Conservation (phyloP, 371 early-diverging fungal genomes). For the Lichtheimia ramosa region DNA sequence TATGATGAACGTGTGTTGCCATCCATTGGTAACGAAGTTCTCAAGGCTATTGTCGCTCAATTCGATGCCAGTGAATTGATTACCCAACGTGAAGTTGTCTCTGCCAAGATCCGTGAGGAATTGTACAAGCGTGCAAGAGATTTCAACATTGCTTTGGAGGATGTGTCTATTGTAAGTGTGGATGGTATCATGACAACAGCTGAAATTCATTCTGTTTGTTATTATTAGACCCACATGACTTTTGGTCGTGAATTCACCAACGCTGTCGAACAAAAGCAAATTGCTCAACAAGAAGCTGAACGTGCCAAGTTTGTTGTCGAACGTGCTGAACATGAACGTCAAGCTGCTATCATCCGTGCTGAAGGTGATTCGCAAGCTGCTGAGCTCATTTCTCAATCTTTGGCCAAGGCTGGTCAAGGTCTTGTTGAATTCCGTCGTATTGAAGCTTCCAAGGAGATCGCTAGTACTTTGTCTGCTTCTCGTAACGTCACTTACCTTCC, state of each 20-base stretch:
- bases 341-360: constrained; percentile 95
- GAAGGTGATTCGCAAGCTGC: constrained; percentile 97
- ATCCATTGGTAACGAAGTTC: constrained; percentile 98
- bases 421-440: constrained; percentile 95
- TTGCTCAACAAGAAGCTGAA: constrained; percentile 97
- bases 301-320: constrained; percentile 94
- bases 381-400: constrained; percentile 82
- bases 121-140: constrained; percentile 91
- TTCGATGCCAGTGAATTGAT: constrained; percentile 97
- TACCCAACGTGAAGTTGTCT: constrained; percentile 97
- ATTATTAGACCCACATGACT: constrained; percentile 86
- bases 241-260: constrained; percentile 97
- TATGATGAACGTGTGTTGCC: constrained; percentile 98
- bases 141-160: constrained; percentile 94
- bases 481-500: constrained; percentile 95
- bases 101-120: constrained; percentile 92
- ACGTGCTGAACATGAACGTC: constrained; percentile 96
- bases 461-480: constrained; percentile 79
- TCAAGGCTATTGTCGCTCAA: constrained; percentile 98
- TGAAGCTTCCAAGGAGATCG: constrained; percentile 97
- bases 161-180: constrained; percentile 91
- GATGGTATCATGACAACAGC: neutral
- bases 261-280: constrained; percentile 90
- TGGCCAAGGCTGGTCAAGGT: constrained; percentile 89
- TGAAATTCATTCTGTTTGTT: neutral